These are phyloP conservation scores for Candida lessepsii DNA, from an alignment of 805 yeast genomes.

Conservation along the genomic window DNA sequence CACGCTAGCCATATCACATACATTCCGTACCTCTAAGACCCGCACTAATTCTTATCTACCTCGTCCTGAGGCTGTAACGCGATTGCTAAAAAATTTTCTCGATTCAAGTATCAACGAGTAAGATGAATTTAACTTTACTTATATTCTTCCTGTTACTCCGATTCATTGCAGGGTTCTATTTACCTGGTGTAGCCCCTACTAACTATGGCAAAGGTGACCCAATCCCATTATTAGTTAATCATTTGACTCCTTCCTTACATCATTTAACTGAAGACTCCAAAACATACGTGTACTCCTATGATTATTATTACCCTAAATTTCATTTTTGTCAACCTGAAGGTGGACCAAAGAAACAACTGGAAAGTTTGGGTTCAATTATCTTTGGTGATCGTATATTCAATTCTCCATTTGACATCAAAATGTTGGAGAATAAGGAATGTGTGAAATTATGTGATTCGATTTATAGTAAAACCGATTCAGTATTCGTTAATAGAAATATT, in stretches of 20 bases:
- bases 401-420: conserved; percentile 80
- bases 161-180: conserved; percentile 59
- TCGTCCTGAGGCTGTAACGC: too few relatives aligned
- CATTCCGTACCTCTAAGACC: too few relatives aligned
- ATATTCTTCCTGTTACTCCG: conserved; percentile 1
- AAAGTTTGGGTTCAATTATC: conserved; percentile 86
- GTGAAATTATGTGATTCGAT: conserved; percentile 57
- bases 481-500: conserved; percentile 75
- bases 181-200: conserved; percentile 96
- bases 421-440: conserved; percentile 75
- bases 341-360: conserved; percentile 72
- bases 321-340: conserved; percentile 78
- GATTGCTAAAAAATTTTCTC: conserved; percentile 5
- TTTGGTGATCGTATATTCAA: conserved; percentile 95
- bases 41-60: too few relatives aligned
- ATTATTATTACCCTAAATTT: conserved; percentile 79
- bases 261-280: conserved; percentile 34
- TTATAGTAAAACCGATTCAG: conserved; percentile 65
- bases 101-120: background rate
- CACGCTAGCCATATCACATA: too few relatives aligned
- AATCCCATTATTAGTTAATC: conserved; percentile 82
- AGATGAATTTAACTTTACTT: conserved; percentile 2
- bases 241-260: conserved; percentile 75
- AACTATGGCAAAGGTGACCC: conserved; percentile 71
- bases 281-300: conserved; percentile 69